Evolutionary conservation across 116 monocot species (phyloP), one percentile per base, ranked within the genome.

Genomic region (Dioscorea cayenensis): DNA sequence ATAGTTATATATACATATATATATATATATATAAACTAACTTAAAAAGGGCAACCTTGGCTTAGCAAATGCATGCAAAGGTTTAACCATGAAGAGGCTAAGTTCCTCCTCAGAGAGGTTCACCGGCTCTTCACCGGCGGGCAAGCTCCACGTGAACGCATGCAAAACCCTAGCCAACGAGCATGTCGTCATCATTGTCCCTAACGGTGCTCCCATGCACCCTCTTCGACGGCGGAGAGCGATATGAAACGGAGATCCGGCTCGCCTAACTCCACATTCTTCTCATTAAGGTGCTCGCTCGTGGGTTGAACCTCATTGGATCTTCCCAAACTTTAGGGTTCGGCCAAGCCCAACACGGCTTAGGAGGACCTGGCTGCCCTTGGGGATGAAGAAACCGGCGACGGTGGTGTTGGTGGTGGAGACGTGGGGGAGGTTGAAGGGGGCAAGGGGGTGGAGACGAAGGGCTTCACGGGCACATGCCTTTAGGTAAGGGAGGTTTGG

Each of bases 311-410:
- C 62, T 21, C 10, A 22, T 17, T 0, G 62, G 23, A 6, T 62
- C 22, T 17, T 21, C 62, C 62, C 62, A 62, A 4, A 62, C 62
- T 9, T 62, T 23, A 21, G 62, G 62, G 55, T 71, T 77, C 18
- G 32, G 14, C 71, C 77, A n/a, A 77, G 77, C 18, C 77, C 77
- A n/a, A 70, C 69, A 13, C 76, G 69, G 20, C 58, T 59, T 8
- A 59, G n/a, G 14, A 59, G 14, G 5, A 59, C 58, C 0, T 4
- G 4, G 13, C 7, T 59, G 58, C 58, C 58, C 20, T 59, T 59
- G 13, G 58, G 17, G 58, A 59, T 20, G 58, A 5, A 16, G 58
- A 14, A 59, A 1, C 58, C 58, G 58, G 14, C 58, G 58, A 59
- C 17, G 58, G 14, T 16, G 58, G 58, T 16, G 58, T 59, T 12